Percentiles rank a stretch among this genome's conserved stretches.
phyloP scores from a whole-genome alignment of 2,329 filamentous ascomycete species.

The Verticillium nubilum region DNA sequence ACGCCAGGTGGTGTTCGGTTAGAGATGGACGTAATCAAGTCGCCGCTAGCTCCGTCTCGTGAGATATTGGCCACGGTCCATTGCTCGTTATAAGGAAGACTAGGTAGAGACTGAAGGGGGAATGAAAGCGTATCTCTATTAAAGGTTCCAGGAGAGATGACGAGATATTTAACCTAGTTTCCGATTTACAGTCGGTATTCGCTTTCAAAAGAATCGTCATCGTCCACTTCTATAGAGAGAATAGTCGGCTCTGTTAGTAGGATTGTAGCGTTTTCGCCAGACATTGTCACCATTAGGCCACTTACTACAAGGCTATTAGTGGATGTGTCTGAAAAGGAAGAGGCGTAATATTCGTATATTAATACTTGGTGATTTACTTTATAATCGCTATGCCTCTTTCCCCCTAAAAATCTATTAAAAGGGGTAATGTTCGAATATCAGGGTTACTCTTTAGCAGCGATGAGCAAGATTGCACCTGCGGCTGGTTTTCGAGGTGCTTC shows the following conservation, averaged over 20 bases:
- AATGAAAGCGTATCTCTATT: slow-evolving; percentile 18
- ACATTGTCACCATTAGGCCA: slow-evolving; percentile 5
- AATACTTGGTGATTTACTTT: no score
- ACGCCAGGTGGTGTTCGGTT: slow-evolving; percentile 17
- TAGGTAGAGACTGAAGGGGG: slow-evolving; percentile 16
- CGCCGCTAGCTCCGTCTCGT: slow-evolving; percentile 16
- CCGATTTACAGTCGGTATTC: slow-evolving; percentile 17
- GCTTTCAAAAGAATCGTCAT: slow-evolving; percentile 15
- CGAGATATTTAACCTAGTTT: slow-evolving; percentile 19
- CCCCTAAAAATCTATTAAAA: background rate
- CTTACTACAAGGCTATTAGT: slow-evolving; percentile 1
- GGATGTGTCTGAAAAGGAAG: slow-evolving; percentile 1
- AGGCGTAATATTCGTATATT: no score
- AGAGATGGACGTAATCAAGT: slow-evolving; percentile 18
- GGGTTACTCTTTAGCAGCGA: no score
- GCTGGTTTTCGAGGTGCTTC: no score
- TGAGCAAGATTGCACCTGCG: no score
- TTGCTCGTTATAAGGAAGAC: slow-evolving; percentile 17
- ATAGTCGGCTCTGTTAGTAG: slow-evolving; percentile 14
- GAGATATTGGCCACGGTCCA: slow-evolving; percentile 19
- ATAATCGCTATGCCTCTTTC: background rate
- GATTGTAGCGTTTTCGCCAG: slow-evolving; percentile 11
- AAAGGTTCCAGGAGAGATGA: slow-evolving; percentile 18
- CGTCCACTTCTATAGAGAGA: slow-evolving; percentile 14
- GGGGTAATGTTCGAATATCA: background rate